These are phyloP conservation scores for Chenopodium berlandieri DNA, from an alignment of 148 eudicot species.

Conservation along the genomic window DNA sequence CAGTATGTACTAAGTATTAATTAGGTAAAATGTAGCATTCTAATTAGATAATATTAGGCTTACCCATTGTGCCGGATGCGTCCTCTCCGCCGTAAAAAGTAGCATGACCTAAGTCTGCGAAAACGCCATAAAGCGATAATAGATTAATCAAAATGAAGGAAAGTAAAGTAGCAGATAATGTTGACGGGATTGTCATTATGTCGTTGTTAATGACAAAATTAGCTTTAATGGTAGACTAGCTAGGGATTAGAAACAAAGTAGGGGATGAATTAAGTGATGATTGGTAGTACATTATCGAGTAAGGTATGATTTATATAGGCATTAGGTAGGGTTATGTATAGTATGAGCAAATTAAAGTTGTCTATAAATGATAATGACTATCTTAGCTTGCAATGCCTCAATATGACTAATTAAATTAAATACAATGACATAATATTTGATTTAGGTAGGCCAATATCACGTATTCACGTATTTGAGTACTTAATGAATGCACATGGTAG, in stretches of 20 bases:
- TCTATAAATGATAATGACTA: slow-evolving; percentile 4
- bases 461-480: background rate
- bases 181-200: slow-evolving; percentile 32
- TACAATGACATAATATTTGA: background rate
- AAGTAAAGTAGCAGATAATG: slow-evolving; percentile 28
- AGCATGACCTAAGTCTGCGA: slow-evolving; percentile 60
- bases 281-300: background rate
- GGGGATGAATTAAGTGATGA: background rate
- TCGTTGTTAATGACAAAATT: background rate
- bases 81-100: slow-evolving; percentile 87
- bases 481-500: slow-evolving; percentile 11
- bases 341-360: background rate
- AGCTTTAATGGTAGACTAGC: no score
- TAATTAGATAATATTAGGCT: slow-evolving; percentile 1
- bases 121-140: slow-evolving; percentile 10
- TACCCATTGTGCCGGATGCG: slow-evolving; percentile 97
- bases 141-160: slow-evolving; percentile 31
- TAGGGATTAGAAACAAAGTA: background rate
- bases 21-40: background rate
- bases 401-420: slow-evolving; percentile 1
- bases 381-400: slow-evolving; percentile 7
- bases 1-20: no score
- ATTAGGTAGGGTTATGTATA: background rate
- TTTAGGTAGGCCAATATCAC: slow-evolving; percentile 1
- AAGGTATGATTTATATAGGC: slow-evolving; percentile 14